A percentile compares a stretch with the other conserved stretches of the same genome.
These are phyloP conservation scores for Colletotrichum cereale DNA, from an alignment of 2,329 filamentous ascomycete species.

Conservation along the genomic window DNA sequence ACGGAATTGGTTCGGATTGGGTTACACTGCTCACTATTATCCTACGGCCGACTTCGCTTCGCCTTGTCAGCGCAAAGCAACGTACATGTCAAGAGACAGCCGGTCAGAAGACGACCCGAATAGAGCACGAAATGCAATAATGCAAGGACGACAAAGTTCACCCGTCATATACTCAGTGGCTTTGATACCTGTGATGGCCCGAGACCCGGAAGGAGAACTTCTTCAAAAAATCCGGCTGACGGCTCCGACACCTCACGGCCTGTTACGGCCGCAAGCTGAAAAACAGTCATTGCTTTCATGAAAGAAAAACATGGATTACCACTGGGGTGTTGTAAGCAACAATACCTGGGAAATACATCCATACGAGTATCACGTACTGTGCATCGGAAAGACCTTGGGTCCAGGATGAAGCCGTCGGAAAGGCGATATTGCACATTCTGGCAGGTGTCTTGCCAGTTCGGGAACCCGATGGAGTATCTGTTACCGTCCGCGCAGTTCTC, in stretches of 20 bases:
- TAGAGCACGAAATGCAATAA: not conserved
- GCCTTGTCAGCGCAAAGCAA: not conserved
- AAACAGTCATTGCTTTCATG: not conserved
- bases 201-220: not conserved
- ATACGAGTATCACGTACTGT: too few species aligned
- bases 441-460: too few species aligned
- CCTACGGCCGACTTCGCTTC: not conserved
- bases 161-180: not conserved
- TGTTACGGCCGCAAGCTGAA: not conserved
- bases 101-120: not conserved
- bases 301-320: not conserved
- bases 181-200: not conserved
- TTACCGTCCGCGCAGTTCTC: too few species aligned
- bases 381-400: too few species aligned
- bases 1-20: not conserved
- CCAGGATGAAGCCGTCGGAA: too few species aligned
- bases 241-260: not conserved
- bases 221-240: not conserved
- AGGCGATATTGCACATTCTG: too few species aligned
- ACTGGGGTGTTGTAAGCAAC: not conserved
- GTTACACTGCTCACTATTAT: not conserved
- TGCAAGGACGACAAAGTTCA: not conserved
- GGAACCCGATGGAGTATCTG: too few species aligned
- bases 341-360: too few species aligned
- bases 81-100: not conserved